Percentiles rank a stretch among this genome's conserved stretches.
Evolutionary conservation across 441 rosid species (phyloP).

Genomic region (Raphanus hybrid): DNA sequence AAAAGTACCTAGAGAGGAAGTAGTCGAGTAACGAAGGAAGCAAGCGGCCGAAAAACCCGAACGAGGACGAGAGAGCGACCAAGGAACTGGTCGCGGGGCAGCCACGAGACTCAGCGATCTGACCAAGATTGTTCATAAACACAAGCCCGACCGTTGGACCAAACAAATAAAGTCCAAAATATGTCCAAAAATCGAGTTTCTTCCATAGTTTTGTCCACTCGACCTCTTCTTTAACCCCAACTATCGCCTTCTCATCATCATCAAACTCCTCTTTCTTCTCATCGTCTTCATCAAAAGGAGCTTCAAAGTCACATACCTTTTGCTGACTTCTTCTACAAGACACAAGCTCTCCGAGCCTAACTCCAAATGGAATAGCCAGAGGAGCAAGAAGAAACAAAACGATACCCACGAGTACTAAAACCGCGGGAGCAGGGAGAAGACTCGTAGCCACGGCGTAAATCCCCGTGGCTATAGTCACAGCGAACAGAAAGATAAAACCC

Average conservation of each 20-base stretch:
- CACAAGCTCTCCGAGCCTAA: conserved; percentile 34
- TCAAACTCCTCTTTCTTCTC: conserved; percentile 24
- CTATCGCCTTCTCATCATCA: conserved; percentile 25
- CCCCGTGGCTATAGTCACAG: conserved; percentile 69
- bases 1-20: conserved; percentile 58
- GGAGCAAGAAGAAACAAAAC: conserved; percentile 55
- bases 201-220: conserved; percentile 63
- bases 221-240: conserved; percentile 61
- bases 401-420: conserved; percentile 53
- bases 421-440: conserved; percentile 44
- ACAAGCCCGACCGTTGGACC: conserved; percentile 86
- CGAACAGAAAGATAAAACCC: conserved; percentile 56
- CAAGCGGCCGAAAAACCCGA: conserved; percentile 91
- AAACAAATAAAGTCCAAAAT: conserved; percentile 63
- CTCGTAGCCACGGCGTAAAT: conserved; percentile 65
- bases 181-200: conserved; percentile 76
- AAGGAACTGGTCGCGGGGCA: conserved; percentile 54
- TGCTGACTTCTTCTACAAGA: conserved; percentile 31
- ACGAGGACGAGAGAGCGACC: conserved; percentile 81
- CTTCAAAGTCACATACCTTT: conserved; percentile 43
- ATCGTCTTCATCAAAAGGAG: conserved; percentile 17
- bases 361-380: conserved; percentile 51
- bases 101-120: conserved; percentile 88
- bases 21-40: conserved; percentile 77
- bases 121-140: conserved; percentile 85